Base-by-base conservation (phyloP, 768 basidiomycete genomes). In the Phaeotremella skinneri region DNA sequence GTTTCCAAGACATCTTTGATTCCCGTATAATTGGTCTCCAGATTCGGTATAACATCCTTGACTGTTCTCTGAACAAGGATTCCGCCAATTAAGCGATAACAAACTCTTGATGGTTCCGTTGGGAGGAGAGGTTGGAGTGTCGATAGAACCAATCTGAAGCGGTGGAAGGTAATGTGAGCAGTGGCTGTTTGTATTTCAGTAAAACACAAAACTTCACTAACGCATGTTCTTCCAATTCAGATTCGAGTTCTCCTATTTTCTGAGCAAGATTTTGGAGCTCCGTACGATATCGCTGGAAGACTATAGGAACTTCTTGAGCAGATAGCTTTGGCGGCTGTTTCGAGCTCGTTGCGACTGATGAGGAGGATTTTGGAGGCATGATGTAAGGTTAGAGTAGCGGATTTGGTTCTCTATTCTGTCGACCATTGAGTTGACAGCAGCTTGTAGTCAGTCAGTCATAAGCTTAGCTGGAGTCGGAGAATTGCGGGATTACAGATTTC, bases 1-100 rank as follows among this genome's bases (percentile, higher is more conserved):
- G 80, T 87, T 29, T 85, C 75, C 47, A 97, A 81, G 23, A 91
- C 89, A 61, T 86, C 87, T 61, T 83, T 84, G 63, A 98, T 94
- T 90, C 72, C 72, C 13, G 42, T 45, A 32, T 62, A 68, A 52
- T 69, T 97, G n/a, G 87, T 90, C 76, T 89, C 84, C 43, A 99
- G 79, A 27, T 88, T 85, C 34, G 96, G 94, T 34, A 89, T 86
- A 50, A 98, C 90, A 66, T 98, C 94, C 73, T 88, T 86, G 47
- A 98, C 96, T 1, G 93, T 97, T 48, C 93, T 83, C 75, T 98
- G 92, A 27, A 98, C 94, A 16, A 99, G 83, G 4, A 96, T 87
- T 27, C 94, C 94, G 4, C 96, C 96, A 63, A 99, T 88, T 66
- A 98, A 82, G 53, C 94, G 86, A 80, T 97, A 99, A 78, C 96